A percentile compares a stretch with the other conserved stretches of the same genome.
These are phyloP conservation scores for Chaetoceros muelleri DNA, from an alignment of 108 stramenopile species.

Conservation along the genomic window DNA sequence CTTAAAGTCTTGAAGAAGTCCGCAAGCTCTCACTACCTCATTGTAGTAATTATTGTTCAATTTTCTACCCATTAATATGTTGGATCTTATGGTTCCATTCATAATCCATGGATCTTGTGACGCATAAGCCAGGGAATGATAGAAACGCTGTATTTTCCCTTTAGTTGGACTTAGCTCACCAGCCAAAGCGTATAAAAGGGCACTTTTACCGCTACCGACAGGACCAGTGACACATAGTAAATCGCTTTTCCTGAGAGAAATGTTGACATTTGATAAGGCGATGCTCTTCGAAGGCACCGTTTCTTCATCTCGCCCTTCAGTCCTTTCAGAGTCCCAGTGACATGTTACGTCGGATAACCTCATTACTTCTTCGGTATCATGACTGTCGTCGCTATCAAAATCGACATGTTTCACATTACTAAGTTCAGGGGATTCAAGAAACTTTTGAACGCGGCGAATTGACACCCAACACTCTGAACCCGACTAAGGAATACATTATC, in stretches of 20 bases:
- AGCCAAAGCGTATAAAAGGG: constrained; percentile 46
- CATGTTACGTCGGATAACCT: constrained; percentile 20
- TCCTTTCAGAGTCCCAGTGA: constrained; percentile 24
- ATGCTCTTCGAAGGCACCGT: neutral
- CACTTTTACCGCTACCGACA: constrained; percentile 58
- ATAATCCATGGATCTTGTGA: constrained; percentile 91
- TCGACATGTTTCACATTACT: neutral
- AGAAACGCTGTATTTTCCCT: constrained; percentile 28
- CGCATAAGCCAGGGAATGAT: constrained; percentile 62
- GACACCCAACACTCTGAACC: constrained; percentile 60
- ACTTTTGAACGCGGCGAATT: constrained; percentile 52
- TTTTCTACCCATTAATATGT: constrained; percentile 64
- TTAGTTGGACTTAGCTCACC: constrained; percentile 44
- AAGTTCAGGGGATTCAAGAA: constrained; percentile 56
- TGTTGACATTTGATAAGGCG: constrained; percentile 1
- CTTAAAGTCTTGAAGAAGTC: constrained; percentile 57
- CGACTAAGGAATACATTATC: constrained; percentile 1
- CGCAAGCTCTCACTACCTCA: constrained; percentile 60
- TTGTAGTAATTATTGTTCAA: constrained; percentile 47
- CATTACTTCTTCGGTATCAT: constrained; percentile 6
- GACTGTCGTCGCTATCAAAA: neutral
- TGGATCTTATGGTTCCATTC: constrained; percentile 79
- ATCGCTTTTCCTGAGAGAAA: constrained; percentile 5
- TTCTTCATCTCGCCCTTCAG: neutral
- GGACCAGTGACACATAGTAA: constrained; percentile 47